Evolutionary conservation across 805 yeast genomes (phyloP), one percentile per base, ranked within the genome.

Genomic region (Clavispora phyllophila): DNA sequence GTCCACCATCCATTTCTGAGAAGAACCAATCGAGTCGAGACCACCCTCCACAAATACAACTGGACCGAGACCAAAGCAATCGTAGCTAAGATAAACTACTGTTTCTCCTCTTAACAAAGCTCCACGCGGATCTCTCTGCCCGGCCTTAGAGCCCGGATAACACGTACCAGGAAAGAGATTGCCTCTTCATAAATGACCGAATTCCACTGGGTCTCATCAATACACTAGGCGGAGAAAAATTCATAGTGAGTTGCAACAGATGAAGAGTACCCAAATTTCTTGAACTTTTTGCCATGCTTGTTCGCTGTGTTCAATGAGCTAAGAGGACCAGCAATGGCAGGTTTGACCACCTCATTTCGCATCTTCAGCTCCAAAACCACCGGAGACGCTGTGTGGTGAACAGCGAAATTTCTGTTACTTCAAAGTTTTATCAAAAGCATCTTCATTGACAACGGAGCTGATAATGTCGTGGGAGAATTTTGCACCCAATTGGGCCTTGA

Each of bases 351-450:
- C 17, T 76, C 81, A 43, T 73, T 81, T 26, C 73, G 63, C 45
- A 70, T 65, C n/a, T 65, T 59, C 18, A 66, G 60, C 9, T 71
- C 66, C 55, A 70, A 75, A 24, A 69, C 63, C 54, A 75, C 74
- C 10, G 86, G 84, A 13, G 82, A 73, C 3, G 86, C 86, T 9
- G 81, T 71, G 58, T 81, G 86, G 31, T 80, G 50, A 38, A 81
- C 79, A 26, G 72, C 76, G 12, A 65, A 64, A 42, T 79, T 71
- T 35, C 79, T 81, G 25, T 73, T 62, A 63, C 50, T 70, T 58
- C 49, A 79, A 65, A 0, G 72, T 69, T 8, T 57, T 56, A 42
- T 72, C 73, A 46, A 76, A 76, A 2, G 31, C 32, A 5, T 19
- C 24, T 4, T 25, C 24, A 9, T 15, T 15, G 20, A 13, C 5